These are phyloP conservation scores for Diaporthe sp. DNA, from an alignment of 2,329 filamentous ascomycete species.

Conservation along the genomic window DNA sequence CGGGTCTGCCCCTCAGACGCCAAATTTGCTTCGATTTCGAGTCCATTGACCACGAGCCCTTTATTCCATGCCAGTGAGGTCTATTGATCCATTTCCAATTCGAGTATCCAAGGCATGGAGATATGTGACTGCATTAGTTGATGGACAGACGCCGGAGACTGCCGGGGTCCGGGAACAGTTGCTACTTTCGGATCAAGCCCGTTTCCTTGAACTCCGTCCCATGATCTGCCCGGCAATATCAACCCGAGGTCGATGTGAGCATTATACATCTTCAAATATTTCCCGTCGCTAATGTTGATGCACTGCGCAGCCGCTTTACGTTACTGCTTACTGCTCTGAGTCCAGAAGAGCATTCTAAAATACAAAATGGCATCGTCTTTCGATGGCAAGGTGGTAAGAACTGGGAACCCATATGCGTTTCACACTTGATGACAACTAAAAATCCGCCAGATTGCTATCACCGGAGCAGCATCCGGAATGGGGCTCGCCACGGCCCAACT, in stretches of 20 bases:
- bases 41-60: not conserved
- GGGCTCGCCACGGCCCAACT: constrained; percentile 1
- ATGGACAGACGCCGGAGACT: not conserved
- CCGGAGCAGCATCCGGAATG: constrained; percentile 4
- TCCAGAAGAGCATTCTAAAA: not conserved
- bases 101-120: not conserved
- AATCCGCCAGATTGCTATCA: not conserved
- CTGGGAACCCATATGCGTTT: not conserved
- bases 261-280: not conserved
- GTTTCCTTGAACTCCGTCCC: not conserved
- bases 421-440: not conserved
- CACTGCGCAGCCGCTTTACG: not conserved
- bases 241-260: not conserved
- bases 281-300: too few relatives aligned
- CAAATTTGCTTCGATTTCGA: not conserved
- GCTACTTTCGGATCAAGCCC: not conserved
- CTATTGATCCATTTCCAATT: not conserved
- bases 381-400: constrained; percentile 13
- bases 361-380: constrained; percentile 6
- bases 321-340: too few relatives aligned
- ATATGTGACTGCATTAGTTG: not conserved
- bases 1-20: not conserved
- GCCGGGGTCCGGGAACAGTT: not conserved
- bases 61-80: not conserved
- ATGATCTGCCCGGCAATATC: too few relatives aligned